Base-by-base conservation (phyloP, 768 basidiomycete species). In the Tricholoma saponaceum region DNA sequence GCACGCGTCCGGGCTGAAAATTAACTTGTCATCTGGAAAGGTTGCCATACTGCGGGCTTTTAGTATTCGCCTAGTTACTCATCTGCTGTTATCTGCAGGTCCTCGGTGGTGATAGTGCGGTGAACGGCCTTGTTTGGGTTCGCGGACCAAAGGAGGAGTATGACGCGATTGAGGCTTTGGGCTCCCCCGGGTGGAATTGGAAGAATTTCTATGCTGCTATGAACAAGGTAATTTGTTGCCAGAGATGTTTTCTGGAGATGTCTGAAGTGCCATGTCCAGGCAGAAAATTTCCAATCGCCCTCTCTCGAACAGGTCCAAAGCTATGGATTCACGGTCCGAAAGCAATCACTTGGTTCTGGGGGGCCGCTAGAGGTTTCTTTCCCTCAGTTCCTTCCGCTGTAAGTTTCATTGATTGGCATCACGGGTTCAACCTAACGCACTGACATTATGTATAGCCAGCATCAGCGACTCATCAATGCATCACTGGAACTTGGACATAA, bases 41-140 rank as follows among this genome's bases (percentile, higher is more conserved):
- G 70, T 66, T 56, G 33, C 28, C 33, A 28, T 33, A 13, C 18
- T 41, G 3, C 46, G 2, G 49, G 22, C n/a, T 49, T n/a, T n/a
- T n/a, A n/a, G 26, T 26, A 22, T 39, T 9, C 6, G 0, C 16
- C 18, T 23, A 8, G 10, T 13, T 33, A 22, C 16, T 52, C 30
- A 56, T 5, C 28, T 13, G 12, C 30, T n/a, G 5, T 54, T 12
- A 32, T 10, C 47, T 18, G 6, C 32, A 72, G 70, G 65, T 73
- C n/a, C 67, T 76, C 13, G 74, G 75, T 26, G 75, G 75, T 6
- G 66, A 65, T 18, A 64, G 64, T 26, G 70, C 75, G 9, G 68
- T 75, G 33, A 76, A 76, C 52, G 74, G 74, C 39, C 63, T 69
- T 16, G 68, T 70, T 25, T 76, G 73, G 70, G 67, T 67, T 41